phyloP scores from a whole-genome alignment of 2,329 filamentous ascomycete species.

The Nannizzia gypsea region DNA sequence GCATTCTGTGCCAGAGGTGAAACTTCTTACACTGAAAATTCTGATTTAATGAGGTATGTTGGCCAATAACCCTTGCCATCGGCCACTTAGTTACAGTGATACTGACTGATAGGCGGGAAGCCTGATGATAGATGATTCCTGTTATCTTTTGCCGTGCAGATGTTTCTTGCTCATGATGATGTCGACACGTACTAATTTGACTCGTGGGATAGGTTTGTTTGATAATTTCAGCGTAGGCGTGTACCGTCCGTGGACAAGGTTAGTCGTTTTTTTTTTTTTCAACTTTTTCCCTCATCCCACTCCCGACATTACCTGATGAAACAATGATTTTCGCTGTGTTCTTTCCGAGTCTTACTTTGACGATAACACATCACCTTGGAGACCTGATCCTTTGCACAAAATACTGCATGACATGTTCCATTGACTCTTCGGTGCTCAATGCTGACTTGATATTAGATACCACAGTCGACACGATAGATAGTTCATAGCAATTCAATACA shows the following conservation, averaged over 20 bases:
- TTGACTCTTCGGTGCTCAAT: not conserved
- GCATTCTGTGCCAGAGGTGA: conserved; percentile 38
- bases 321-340: conserved; percentile 51
- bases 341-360: conserved; percentile 50
- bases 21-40: conserved; percentile 53
- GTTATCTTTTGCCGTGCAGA: not conserved
- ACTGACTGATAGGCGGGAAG: conserved; percentile 27
- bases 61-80: not conserved
- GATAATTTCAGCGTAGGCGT: not conserved
- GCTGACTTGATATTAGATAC: not conserved
- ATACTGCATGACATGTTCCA: not conserved
- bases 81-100: conserved; percentile 16
- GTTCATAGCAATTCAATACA: not conserved
- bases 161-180: not conserved
- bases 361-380: conserved; percentile 55
- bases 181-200: not conserved
- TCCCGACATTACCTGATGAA: conserved; percentile 42
- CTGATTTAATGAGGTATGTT: conserved; percentile 57
- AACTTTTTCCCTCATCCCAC: conserved; percentile 8
- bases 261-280: conserved; percentile 8
- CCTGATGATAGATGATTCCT: conserved; percentile 32
- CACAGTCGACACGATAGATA: not conserved
- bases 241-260: not conserved
- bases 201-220: not conserved
- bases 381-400: conserved; percentile 41